Base-by-base conservation (phyloP, 495 filamentous ascomycete genomes). In the Penicillium ochrochloron region DNA sequence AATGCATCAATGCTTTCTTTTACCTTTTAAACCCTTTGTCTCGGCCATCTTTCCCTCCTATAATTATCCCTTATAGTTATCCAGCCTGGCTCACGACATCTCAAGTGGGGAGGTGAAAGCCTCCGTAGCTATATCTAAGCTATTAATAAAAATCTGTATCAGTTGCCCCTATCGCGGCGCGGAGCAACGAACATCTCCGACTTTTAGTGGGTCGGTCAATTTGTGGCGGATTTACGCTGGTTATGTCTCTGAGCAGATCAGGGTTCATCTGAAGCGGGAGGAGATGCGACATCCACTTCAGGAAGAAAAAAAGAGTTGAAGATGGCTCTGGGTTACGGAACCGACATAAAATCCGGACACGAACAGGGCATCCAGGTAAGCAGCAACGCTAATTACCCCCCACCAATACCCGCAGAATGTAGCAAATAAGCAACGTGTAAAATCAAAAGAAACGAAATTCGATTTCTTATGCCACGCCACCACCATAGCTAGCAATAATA, bases 241-340 rank as follows among this genome's bases (percentile, higher is more conserved):
- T n/a, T 6, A 15, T 19, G 12, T 48, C 5, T 34, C 57, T 35
- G 14, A 58, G 61, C 44, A 21, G 55, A 59, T 63, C 54, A 53
- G 41, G 61, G 55, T 63, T 63, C 61, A 59, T 42, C 44, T 50
- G 61, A 63, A 42, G 34, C 42, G 23, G 35, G 21, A 55, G 37
- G 31, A 63, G 31, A 63, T 27, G 29, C 42, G 42, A 59, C n/a
- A 50, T 35, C 9, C 2, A 39, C 27, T 41, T 17, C 10, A 59
- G 15, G 41, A 48, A 59, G 57, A 21, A 12, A 21, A 11, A 25
- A 25, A 34, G 11, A 27, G 25, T 1, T 12, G 17, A 35, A 48
- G 17, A 12, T 56, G n/a, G 21, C 29, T 37, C 15, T 21, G 53
- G 53, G 29, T 21, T 37, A 56, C 46, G 25, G 52, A 53, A 33